Base-by-base conservation (phyloP, 441 rosid genomes). In the Gossypium schwendimanii region DNA sequence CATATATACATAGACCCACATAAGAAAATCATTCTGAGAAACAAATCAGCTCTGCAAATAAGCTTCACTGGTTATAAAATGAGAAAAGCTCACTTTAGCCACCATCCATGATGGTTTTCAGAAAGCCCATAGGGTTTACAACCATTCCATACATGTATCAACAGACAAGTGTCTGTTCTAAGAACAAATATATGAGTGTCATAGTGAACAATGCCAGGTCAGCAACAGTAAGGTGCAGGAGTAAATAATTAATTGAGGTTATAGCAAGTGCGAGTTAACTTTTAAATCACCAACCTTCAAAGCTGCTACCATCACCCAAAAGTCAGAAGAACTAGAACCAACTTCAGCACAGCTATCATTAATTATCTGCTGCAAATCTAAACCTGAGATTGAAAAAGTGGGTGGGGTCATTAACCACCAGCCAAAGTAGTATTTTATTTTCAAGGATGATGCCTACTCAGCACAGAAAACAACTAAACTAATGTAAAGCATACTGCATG, bases 231-330 rank as follows among this genome's bases (percentile, higher is more conserved):
- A 41, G 63, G 33, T 15, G 20, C 41, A 31, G 28, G 63, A 72
- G 64, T 23, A 55, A 44, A 28, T 28, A 14, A 36, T 58, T 23
- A 70, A 33, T n/a, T 45, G 23, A 60, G 49, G 26, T 49, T 26
- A 26, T 50, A 33, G 23, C 31, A 70, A 70, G 72, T 62, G 73
- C 33, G 73, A 66, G 68, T 20, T 60, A 64, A n/a, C 53, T 77
- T 73, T 39, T 21, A 49, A 75, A 79, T 81, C 70, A 76, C 80
- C 63, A 79, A 94, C 99, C 98, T 94, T 92, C 76, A 94, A 82
- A 47, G 96, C 97, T 54, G 97, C 94, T 75, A 89, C 91, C 96
- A 94, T 89, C 82, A 94, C 85, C 99, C 99, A 94, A 84, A 92
- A 94, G 59, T 91, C 88, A 8, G 97, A 91, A 69, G 98, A 89